Evolutionary conservation across 495 filamentous ascomycete genomes (phyloP).

Genomic region (Aspergillus asperescens): DNA sequence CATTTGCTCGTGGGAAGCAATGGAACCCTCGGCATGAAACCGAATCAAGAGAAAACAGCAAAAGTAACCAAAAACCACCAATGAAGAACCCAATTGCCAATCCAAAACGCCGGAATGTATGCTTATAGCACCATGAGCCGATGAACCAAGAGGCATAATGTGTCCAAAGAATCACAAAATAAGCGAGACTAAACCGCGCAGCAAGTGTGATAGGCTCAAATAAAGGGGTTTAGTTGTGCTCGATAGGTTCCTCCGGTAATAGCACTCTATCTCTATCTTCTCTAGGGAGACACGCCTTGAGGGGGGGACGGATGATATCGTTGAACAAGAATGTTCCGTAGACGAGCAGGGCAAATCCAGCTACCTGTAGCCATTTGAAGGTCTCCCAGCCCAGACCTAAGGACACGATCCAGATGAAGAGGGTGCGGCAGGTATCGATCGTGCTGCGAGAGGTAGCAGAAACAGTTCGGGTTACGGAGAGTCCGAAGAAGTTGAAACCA

Average conservation of each 20-base stretch:
- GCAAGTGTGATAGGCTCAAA: background rate
- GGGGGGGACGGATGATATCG: slow-evolving; percentile 77
- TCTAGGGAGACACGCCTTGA: slow-evolving; percentile 52
- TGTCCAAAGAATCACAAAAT: background rate
- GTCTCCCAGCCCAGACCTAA: slow-evolving; percentile 91
- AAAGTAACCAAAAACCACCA: background rate
- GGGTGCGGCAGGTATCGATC: slow-evolving; percentile 93
- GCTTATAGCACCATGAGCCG: background rate
- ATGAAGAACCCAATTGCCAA: background rate
- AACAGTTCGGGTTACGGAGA: slow-evolving; percentile 82
- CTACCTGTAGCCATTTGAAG: slow-evolving; percentile 96
- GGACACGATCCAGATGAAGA: slow-evolving; percentile 97
- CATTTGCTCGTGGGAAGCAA: too few species aligned
- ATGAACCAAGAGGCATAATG: background rate
- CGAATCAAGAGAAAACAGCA: too few species aligned
- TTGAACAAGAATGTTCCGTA: slow-evolving; percentile 98
- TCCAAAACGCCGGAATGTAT: slow-evolving; percentile 1
- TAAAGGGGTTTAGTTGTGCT: slow-evolving; percentile 50
- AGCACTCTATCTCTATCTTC: slow-evolving; percentile 50
- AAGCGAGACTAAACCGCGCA: background rate
- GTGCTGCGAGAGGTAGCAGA: slow-evolving; percentile 88
- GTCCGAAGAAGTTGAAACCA: slow-evolving; percentile 97
- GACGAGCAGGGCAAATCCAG: slow-evolving; percentile 81
- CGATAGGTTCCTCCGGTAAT: slow-evolving; percentile 80
- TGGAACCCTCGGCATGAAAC: too few species aligned